Conservation (phyloP, 441 rosid species). For the Gossypium trilobum region DNA sequence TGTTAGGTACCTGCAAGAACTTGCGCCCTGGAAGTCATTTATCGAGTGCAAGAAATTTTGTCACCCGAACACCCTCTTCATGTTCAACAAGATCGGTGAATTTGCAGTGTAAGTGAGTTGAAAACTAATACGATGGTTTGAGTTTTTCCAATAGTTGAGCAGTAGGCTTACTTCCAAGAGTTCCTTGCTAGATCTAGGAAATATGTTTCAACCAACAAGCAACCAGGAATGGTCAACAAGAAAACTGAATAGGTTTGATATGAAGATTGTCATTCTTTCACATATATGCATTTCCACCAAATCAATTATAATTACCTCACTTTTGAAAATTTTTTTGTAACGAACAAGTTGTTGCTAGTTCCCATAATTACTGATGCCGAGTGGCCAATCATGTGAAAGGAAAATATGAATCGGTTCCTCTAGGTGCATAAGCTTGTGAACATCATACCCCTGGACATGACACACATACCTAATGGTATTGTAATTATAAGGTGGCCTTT, state of each 20-base stretch:
- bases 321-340: constrained; percentile 44
- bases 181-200: constrained; percentile 46
- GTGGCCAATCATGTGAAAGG: constrained; percentile 94
- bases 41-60: constrained; percentile 40
- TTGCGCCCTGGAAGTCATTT: constrained; percentile 67
- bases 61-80: constrained; percentile 49
- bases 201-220: constrained; percentile 14
- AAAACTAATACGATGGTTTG: constrained; percentile 78
- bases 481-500: constrained; percentile 72
- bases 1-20: constrained; percentile 53
- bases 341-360: constrained; percentile 53
- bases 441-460: constrained; percentile 88
- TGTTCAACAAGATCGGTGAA: constrained; percentile 82
- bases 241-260: not conserved
- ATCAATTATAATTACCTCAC: constrained; percentile 45
- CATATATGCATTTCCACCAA: not conserved
- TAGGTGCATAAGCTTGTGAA: constrained; percentile 71
- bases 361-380: constrained; percentile 78
- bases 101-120: constrained; percentile 86
- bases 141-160: constrained; percentile 67
- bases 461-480: constrained; percentile 60
- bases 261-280: not conserved
- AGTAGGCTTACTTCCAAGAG: constrained; percentile 80
- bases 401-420: constrained; percentile 76
- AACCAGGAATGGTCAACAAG: not conserved